Base-by-base conservation (phyloP, 805 yeast genomes). In the Metschnikowia noctiluminum region DNA sequence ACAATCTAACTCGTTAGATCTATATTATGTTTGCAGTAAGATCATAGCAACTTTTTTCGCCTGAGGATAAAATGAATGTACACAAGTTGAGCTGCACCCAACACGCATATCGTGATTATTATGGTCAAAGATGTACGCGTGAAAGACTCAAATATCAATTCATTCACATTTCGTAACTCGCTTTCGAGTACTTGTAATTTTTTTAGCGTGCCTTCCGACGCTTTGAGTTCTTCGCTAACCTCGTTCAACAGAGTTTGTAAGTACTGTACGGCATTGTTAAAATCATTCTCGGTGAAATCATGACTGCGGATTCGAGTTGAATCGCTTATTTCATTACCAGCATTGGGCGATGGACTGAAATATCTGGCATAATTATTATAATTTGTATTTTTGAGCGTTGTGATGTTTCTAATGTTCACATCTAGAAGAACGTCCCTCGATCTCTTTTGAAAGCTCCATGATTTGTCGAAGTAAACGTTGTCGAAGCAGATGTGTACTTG, bases 401-500 rank as follows among this genome's bases (percentile, higher is more conserved):
- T 60, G 54, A 65, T 62, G 49, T 67, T 67, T 50, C 71, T 64
- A 41, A 73, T 64, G 42, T 66, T 65, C 15, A 73, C 74, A 13
- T 46, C 54, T 35, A 73, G 41, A 47, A 66, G 66, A 12, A 73
- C 59, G 36, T 73, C 75, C 34, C 64, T 58, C 6, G 58, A 28
- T 26, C 51, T 50, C 6, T 74, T 71, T 14, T 59, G 57, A 53
- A 70, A 73, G 15, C 74, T 66, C 76, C 76, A 73, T 8, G 74
- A 69, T 51, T 68, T 66, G 54, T 73, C 78, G 38, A 54, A 58
- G 57, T 66, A 73, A 30, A 71, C 44, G 52, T 73, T 73, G 56
- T 73, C 77, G 57, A 73, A 73, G 52, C 78, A 73, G 14, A 73
- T 59, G 53, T 69, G 62, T 15, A 73, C 62, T 35, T 60, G 55